Percentiles rank a stretch among this genome's conserved stretches.
These are phyloP conservation scores for Dryadomyces quercus-mongolicae DNA, from an alignment of 2,329 filamentous ascomycete species.

Conservation along the genomic window DNA sequence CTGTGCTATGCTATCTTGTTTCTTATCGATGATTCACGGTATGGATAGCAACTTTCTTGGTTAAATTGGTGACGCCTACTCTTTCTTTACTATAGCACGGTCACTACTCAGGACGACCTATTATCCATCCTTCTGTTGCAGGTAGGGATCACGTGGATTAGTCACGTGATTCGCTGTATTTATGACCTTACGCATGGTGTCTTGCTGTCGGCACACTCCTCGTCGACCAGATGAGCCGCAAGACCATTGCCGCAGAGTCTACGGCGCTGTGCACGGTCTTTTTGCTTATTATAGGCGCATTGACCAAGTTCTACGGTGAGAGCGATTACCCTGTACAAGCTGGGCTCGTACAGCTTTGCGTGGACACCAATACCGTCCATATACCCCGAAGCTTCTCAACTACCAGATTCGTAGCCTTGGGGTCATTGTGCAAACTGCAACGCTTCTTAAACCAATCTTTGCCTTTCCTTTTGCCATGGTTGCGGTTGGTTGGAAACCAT, in stretches of 20 bases:
- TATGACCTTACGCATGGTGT: slow-evolving; percentile 7
- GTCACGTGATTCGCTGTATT: too few species aligned
- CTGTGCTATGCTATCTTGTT: too few species aligned
- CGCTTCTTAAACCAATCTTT: not conserved
- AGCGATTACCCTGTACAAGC: slow-evolving; percentile 1
- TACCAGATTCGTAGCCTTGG: slow-evolving; percentile 1
- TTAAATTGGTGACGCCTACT: too few species aligned
- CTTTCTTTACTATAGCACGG: too few species aligned
- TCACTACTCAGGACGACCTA: too few species aligned
- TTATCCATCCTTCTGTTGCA: too few species aligned
- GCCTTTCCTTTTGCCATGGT: not conserved
- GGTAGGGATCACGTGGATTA: too few species aligned
- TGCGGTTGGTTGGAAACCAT: not conserved
- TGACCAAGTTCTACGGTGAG: slow-evolving; percentile 1
- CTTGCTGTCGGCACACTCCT: slow-evolving; percentile 12
- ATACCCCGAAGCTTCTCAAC: slow-evolving; percentile 1
- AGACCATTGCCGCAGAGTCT: not conserved
- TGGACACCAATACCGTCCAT: not conserved
- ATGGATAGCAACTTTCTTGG: too few species aligned
- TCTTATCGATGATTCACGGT: too few species aligned
- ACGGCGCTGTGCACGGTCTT: not conserved
- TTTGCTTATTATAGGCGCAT: slow-evolving; percentile 1
- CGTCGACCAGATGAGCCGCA: slow-evolving; percentile 15
- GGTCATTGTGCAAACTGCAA: not conserved
- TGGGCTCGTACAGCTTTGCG: slow-evolving; percentile 1